Evolutionary conservation across 1,139 yeast genomes (phyloP).

Genomic region (Zygosaccharomyces pseudobailii): DNA sequence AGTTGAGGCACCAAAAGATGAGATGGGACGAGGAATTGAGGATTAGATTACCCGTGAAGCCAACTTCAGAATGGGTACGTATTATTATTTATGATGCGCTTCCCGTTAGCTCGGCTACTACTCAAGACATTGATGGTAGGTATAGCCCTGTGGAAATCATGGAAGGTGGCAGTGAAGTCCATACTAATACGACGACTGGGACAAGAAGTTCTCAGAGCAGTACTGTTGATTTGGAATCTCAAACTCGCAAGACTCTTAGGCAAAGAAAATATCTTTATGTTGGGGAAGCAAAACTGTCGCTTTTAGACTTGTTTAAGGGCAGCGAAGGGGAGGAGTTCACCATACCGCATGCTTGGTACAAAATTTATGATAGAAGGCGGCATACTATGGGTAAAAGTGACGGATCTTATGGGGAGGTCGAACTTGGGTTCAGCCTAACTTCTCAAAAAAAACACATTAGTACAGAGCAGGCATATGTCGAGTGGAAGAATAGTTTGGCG

Average conservation of each 20-base stretch:
- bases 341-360: slow-evolving; percentile 23
- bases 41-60: slow-evolving; percentile 26
- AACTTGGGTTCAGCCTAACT: slow-evolving; percentile 21
- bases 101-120: slow-evolving; percentile 7
- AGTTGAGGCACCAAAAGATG: slow-evolving; percentile 20
- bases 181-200: background rate
- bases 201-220: background rate
- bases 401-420: slow-evolving; percentile 24
- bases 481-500: slow-evolving; percentile 19
- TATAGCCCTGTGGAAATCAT: slow-evolving; percentile 1
- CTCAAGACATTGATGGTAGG: background rate
- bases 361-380: slow-evolving; percentile 25
- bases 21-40: slow-evolving; percentile 28
- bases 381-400: slow-evolving; percentile 11
- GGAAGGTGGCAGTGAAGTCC: background rate
- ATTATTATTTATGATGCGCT: slow-evolving; percentile 29
- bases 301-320: slow-evolving; percentile 26
- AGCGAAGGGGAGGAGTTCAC: slow-evolving; percentile 19
- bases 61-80: slow-evolving; percentile 27
- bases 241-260: background rate
- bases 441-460: slow-evolving; percentile 15
- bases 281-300: slow-evolving; percentile 30
- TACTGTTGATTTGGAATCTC: background rate
- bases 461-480: slow-evolving; percentile 21
- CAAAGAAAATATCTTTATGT: slow-evolving; percentile 23